Evolutionary conservation across 108 stramenopile genomes (phyloP), one percentile per base, ranked within the genome.

Genomic region (Cyclotella baltica): DNA sequence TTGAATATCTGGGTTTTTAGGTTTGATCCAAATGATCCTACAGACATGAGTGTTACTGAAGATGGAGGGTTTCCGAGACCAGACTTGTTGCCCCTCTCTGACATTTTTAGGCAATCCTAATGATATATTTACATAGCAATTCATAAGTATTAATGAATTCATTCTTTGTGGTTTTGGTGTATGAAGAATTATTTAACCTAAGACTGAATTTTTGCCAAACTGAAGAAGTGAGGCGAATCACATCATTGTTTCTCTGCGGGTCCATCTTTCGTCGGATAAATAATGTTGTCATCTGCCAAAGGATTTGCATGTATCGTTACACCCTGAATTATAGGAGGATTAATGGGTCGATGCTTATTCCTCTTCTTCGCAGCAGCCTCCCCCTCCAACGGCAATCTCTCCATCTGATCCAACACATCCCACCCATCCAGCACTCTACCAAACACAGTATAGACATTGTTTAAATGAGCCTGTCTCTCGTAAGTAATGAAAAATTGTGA

Each of bases 291-390:
- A 69, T 93, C 93, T 10, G 97, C 97, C 59, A 98, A 68, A 8
- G 98, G 98, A 83, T 99, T 99, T 31, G 98, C 98, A 84, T 98
- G 98, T 62, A 99, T 98, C 0, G 93, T 98, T 31, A 99, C 85
- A 13, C 73, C 70, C 33, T 91, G 75, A 35, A 99, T 90, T 18
- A 92, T 81, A 3, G 97, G 95, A 8, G 97, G 97, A 69, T 89
- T 87, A 0, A 94, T 66, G 0, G 98, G 98, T 28, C 91, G 84
- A 55, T 94, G 86, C 77, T 97, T 97, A 57, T 89, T 86, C 23
- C 73, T 79, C 43, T 96, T 95, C 83, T 96, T 96, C 0, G 84
- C 47, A 48, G 89, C 90, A 18, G 80, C 83, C 55, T 81, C 66
- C 35, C 88, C 88, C 76, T 81, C 66, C 30, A 96, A 91, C 9